These are phyloP conservation scores for Ligustrum vulgare DNA, from an alignment of 257 asterid genomes.

Conservation along the genomic window DNA sequence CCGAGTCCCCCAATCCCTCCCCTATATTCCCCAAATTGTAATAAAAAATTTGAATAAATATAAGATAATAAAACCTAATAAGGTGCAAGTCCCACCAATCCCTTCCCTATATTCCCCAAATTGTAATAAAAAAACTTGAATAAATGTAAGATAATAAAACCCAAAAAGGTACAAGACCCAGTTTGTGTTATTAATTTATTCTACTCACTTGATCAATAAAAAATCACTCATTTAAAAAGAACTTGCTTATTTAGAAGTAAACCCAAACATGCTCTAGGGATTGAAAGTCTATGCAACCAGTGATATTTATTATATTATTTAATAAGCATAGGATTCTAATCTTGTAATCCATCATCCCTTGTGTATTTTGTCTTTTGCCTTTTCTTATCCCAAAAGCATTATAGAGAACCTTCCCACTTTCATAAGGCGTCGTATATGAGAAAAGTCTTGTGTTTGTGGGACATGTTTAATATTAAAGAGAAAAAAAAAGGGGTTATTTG, in stretches of 20 bases:
- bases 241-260: neutral
- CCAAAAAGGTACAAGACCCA: no score
- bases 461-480: constrained; percentile 9
- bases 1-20: no score
- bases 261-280: neutral
- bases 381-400: constrained; percentile 13
- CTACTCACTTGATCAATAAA: neutral
- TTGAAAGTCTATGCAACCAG: constrained; percentile 4
- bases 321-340: constrained; percentile 32
- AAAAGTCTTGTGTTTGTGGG: constrained; percentile 16
- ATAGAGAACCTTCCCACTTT: constrained; percentile 15
- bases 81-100: no score
- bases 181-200: neutral
- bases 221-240: neutral
- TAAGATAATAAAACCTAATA: no score
- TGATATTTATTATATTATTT: neutral
- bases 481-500: neutral
- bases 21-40: no score
- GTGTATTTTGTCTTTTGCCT: constrained; percentile 15
- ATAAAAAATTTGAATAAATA: no score
- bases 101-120: no score
- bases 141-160: no score
- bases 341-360: constrained; percentile 12
- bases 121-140: no score
- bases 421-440: neutral